A percentile compares a stretch with the other conserved stretches of the same genome.
phyloP scores from a whole-genome alignment of 768 basidiomycete genomes.

The Hypsizygus marmoreus region DNA sequence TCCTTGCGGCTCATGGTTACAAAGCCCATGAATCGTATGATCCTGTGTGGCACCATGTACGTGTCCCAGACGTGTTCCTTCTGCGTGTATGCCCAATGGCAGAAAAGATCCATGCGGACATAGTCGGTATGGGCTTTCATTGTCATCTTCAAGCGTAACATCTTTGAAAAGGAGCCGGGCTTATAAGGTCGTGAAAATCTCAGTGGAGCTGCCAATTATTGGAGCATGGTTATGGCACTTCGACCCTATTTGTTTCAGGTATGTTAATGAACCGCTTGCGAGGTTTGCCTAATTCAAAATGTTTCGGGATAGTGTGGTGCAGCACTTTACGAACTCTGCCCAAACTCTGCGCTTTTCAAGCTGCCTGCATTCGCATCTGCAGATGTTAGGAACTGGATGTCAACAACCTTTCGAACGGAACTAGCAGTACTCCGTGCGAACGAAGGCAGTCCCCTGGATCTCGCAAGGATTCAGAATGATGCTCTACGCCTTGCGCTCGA shows the following conservation, averaged over 20 bases:
- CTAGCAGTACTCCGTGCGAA: constrained; percentile 20
- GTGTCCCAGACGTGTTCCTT: constrained; percentile 25
- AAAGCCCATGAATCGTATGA: constrained; percentile 22
- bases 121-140: constrained; percentile 16
- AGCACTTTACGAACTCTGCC: constrained; percentile 22
- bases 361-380: constrained; percentile 26
- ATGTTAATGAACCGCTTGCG: no score
- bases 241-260: constrained; percentile 25
- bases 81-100: constrained; percentile 28
- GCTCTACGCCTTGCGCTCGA: constrained; percentile 18
- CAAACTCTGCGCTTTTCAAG: constrained; percentile 25
- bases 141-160: no score
- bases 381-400: constrained; percentile 29
- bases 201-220: constrained; percentile 23
- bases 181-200: constrained; percentile 20
- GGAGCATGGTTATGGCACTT: constrained; percentile 23
- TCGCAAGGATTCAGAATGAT: constrained; percentile 23
- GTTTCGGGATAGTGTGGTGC: constrained; percentile 21
- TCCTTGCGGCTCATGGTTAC: constrained; percentile 27
- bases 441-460: constrained; percentile 18
- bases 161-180: no score
- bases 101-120: constrained; percentile 16
- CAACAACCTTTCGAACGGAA: constrained; percentile 16
- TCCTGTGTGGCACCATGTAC: constrained; percentile 24
- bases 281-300: neutral